phyloP scores from a whole-genome alignment of 192 early-diverging fungal species.

The Linnemannia exigua region DNA sequence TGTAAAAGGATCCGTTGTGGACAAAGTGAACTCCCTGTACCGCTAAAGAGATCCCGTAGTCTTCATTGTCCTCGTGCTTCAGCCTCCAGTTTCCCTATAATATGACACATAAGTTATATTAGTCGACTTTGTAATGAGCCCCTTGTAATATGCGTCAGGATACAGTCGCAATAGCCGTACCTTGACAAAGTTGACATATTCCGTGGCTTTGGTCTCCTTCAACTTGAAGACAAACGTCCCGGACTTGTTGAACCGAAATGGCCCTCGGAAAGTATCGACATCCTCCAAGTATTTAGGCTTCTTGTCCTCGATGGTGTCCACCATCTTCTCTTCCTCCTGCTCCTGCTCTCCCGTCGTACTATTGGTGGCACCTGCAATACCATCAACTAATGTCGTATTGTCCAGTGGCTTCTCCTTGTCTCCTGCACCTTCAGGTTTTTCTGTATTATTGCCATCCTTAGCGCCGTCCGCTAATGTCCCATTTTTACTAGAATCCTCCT shows the following conservation, averaged over 20 bases:
- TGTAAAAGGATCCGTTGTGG: constrained; percentile 65
- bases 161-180: constrained; percentile 20
- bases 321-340: background rate
- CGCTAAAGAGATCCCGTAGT: constrained; percentile 59
- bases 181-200: constrained; percentile 61
- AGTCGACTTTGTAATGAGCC: background rate
- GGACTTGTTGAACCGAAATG: constrained; percentile 45
- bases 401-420: background rate
- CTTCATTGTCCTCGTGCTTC: constrained; percentile 61
- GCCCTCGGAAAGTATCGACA: constrained; percentile 26
- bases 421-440: background rate
- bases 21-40: constrained; percentile 67
- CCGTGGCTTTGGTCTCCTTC: constrained; percentile 55
- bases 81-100: constrained; percentile 61
- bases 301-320: constrained; percentile 42
- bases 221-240: constrained; percentile 43
- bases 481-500: constrained; percentile 3
- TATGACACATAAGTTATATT: too few species aligned
- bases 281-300: constrained; percentile 35
- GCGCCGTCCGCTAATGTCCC: constrained; percentile 16
- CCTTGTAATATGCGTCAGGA: background rate
- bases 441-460: background rate
- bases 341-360: background rate
- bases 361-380: background rate
- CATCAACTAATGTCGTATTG: background rate